phyloP scores from a whole-genome alignment of 2,329 filamentous ascomycete species.

The Bipolaris bicolor region DNA sequence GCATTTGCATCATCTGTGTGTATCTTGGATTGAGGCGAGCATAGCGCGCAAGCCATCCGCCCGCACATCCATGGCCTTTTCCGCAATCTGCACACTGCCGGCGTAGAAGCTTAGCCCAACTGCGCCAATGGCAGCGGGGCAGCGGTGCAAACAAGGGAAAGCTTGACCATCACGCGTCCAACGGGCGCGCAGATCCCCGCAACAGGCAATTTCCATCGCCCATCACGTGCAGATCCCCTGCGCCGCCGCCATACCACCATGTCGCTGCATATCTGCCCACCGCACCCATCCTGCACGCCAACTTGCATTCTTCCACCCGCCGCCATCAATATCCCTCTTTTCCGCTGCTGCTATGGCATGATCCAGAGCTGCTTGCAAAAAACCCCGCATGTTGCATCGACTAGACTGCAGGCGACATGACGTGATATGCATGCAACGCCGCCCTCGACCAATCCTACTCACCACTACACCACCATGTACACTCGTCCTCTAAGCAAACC shows the following conservation, averaged over 20 bases:
- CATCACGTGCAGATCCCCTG: constrained; percentile 21
- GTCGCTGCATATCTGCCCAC: not conserved
- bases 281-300: too few relatives aligned
- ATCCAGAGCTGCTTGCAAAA: not conserved
- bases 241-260: constrained; percentile 24
- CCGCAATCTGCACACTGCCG: constrained; percentile 25
- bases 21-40: constrained; percentile 9
- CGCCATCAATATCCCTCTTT: too few relatives aligned
- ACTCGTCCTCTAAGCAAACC: not conserved
- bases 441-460: not conserved
- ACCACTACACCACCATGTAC: not conserved
- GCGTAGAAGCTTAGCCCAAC: constrained; percentile 37
- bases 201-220: constrained; percentile 17
- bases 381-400: constrained; percentile 13
- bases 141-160: constrained; percentile 33
- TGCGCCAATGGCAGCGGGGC: constrained; percentile 32
- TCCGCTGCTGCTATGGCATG: not conserved
- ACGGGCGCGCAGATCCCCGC: constrained; percentile 44
- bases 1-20: constrained; percentile 17
- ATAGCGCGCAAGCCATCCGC: constrained; percentile 28
- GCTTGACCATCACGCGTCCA: constrained; percentile 43
- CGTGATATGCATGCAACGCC: not conserved
- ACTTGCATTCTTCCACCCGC: too few relatives aligned
- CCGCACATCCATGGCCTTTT: constrained; percentile 28
- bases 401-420: not conserved